Conservation (phyloP, 2,329 filamentous ascomycete species). For the Phaeophleospora eucalypticola region DNA sequence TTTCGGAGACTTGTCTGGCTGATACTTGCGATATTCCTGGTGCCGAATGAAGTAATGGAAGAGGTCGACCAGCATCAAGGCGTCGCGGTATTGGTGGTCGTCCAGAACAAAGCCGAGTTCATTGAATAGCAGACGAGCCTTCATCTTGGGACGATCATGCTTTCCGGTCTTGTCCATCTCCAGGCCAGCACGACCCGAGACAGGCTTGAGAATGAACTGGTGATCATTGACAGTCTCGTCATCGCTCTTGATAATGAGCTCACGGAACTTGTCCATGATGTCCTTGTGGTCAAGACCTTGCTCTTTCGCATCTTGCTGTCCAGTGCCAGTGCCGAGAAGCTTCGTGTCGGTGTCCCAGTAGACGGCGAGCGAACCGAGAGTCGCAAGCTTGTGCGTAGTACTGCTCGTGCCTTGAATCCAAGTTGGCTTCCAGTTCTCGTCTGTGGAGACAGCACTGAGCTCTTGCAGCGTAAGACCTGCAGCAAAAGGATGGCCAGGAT, state of each 20-base stretch:
- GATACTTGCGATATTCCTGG: constrained; percentile 90
- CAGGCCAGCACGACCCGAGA: constrained; percentile 90
- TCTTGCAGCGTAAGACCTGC: constrained; percentile 89
- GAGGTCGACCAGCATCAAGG: constrained; percentile 93
- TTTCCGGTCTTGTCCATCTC: constrained; percentile 92
- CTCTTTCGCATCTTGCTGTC: constrained; percentile 57
- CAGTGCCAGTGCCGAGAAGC: constrained; percentile 76
- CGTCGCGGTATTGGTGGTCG: constrained; percentile 94
- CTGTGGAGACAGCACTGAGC: constrained; percentile 94
- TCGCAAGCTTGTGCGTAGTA: constrained; percentile 90
- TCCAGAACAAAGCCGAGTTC: constrained; percentile 98
- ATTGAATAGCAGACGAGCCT: constrained; percentile 87
- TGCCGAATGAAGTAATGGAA: constrained; percentile 98
- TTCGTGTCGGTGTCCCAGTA: constrained; percentile 98
- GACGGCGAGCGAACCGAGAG: constrained; percentile 79
- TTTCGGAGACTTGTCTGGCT: constrained; percentile 79
- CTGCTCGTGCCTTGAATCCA: constrained; percentile 85
- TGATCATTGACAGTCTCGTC: constrained; percentile 57
- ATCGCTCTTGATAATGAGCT: constrained; percentile 72
- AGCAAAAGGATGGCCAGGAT: constrained; percentile 91
- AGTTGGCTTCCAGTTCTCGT: constrained; percentile 89
- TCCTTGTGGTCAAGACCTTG: constrained; percentile 68
- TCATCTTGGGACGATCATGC: constrained; percentile 74
- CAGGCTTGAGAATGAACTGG: constrained; percentile 93
- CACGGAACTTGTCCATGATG: constrained; percentile 70